Evolutionary conservation across 495 filamentous ascomycete genomes (phyloP), one percentile per base, ranked within the genome.

Genomic region (Usnea hakonensis): DNA sequence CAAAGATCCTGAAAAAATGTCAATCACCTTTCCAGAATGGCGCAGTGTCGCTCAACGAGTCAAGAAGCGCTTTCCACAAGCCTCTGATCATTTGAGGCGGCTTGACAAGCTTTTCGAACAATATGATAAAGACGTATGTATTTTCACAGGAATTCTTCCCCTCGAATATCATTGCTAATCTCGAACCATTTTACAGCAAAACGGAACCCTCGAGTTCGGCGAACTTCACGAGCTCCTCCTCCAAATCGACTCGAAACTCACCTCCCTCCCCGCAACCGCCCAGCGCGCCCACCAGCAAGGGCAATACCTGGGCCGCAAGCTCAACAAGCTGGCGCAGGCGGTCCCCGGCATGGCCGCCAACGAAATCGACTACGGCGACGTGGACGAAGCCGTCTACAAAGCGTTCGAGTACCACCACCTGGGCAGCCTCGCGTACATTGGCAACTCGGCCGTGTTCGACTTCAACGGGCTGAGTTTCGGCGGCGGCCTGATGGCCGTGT

Each of bases 251-350:
- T 87, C 80, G 64, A 95, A 96, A 70, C 83, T 97, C 23, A 95
- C 90, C 17, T 90, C 86, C 53, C 72, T 97, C 17, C 88, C 89
- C 2, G 90, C 90, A 5, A 91, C 95, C 0, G 95, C 95, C n/a
- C 95, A 99, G 73, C 87, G 95, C 56, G 95, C 95, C 9, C 89
- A 97, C 72, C 95, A 99, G 73, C 95, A 99, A 73, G 95, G 95
- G 13, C 78, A 87, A 68, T 99, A 99, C 71, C 86, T 99, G 0
- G 95, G 86, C 14, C 86, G 86, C 54, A 99, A 99, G 74, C 87
- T 99, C 74, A 95, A 92, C 75, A 93, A 94, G 77, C 80, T 97
- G 41, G 90, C 92, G 3, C 81, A 87, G 44, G 86, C 88, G 1
- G 80, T 87, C 0, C 87, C 90, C 0, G 94, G 92, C 5, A 74